phyloP scores from a whole-genome alignment of 2,329 filamentous ascomycete species.

The Grosmannia penicillata region DNA sequence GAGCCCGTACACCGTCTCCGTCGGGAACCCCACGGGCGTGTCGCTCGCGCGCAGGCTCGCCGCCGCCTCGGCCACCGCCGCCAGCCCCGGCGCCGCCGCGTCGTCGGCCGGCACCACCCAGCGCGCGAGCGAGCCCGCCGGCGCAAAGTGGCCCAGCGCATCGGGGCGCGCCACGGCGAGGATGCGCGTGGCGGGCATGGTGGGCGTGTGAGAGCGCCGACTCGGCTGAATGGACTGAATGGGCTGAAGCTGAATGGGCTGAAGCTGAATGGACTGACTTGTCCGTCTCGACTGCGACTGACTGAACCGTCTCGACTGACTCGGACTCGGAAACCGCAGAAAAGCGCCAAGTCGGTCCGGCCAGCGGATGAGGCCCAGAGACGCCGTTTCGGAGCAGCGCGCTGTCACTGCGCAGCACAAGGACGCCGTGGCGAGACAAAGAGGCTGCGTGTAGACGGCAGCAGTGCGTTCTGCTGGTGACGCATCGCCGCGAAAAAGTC shows the following conservation, averaged over 20 bases:
- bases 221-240: background rate
- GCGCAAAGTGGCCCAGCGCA: constrained; percentile 10
- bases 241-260: background rate
- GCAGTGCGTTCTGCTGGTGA: too few relatives aligned
- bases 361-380: constrained; percentile 5
- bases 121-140: constrained; percentile 15
- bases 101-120: constrained; percentile 23
- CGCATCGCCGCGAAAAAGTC: too few relatives aligned
- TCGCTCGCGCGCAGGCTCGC: constrained; percentile 47
- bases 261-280: background rate
- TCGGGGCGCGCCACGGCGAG: constrained; percentile 9
- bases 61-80: constrained; percentile 48
- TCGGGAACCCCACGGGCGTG: constrained; percentile 84
- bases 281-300: too few relatives aligned
- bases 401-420: too few relatives aligned
- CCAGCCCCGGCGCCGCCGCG: constrained; percentile 16
- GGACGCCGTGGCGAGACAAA: too few relatives aligned
- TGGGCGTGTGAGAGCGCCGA: background rate
- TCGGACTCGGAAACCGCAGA: too few relatives aligned
- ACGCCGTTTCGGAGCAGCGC: constrained; percentile 2
- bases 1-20: constrained; percentile 92
- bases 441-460: too few relatives aligned
- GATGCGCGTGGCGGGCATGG: constrained; percentile 11
- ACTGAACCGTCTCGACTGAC: too few relatives aligned
- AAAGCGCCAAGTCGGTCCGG: constrained; percentile 6